Evolutionary conservation across 2,329 filamentous ascomycete genomes (phyloP), one percentile per base, ranked within the genome.

Genomic region (Fusarium bactridioides): DNA sequence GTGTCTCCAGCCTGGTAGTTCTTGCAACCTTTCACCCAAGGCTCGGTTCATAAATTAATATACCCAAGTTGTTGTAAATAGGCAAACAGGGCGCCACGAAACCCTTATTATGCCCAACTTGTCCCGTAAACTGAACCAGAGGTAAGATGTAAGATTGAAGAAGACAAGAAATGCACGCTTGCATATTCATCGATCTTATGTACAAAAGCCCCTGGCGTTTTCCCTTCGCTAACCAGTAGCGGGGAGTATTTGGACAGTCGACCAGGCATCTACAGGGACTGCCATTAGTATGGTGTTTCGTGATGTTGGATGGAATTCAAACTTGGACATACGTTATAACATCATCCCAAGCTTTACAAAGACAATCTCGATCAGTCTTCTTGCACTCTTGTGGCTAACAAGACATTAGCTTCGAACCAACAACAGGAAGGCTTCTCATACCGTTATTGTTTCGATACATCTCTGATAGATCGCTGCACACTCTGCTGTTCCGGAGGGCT

Each of bases 211-310:
- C 18, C 65, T 68, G 6, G 56, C 48, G 6, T 67, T 67, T 25
- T 68, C 65, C 65, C 7, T 67, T 67, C 21, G 65, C 27, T 29
- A 68, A 18, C 64, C 47, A 67, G 31, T 44, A 35, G 18, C 65
- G 56, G 1, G 65, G 41, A 9, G 31, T 51, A 10, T 48, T 29
- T 18, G 47, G 40, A 27, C 64, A 67, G 35, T 44, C 40, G 2
- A 21, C n/a, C 7, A 67, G 19, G 12, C 65, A 67, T 2, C 65
- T 67, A 8, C 11, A 25, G n/a, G 7, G n/a, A 2, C 2, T 0
- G 18, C 5, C 0, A 4, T 67, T 21, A 62, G 43, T 12, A 25
- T 23, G 5, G 13, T 0, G 4, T 8, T 6, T 9, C 1, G 7
- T 8, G 8, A 5, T 1, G 21, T 7, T 21, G 16, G 4, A 10